phyloP scores from a whole-genome alignment of 768 basidiomycete genomes.

The Lactarius sp. region DNA sequence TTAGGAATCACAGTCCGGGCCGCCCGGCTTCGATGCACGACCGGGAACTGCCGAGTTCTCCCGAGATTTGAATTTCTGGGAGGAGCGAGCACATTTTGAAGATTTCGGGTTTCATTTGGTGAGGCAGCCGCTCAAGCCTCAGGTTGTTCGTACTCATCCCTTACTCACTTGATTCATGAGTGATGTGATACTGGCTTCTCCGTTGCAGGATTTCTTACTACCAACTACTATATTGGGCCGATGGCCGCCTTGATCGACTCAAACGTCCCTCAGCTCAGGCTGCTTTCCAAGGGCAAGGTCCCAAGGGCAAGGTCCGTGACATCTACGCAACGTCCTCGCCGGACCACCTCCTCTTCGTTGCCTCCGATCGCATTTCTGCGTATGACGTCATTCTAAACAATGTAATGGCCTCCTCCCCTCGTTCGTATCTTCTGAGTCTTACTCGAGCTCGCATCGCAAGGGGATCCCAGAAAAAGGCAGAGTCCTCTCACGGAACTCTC shows the following conservation, averaged over 20 bases:
- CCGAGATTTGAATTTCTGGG: too few relatives aligned
- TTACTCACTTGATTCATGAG: too few relatives aligned
- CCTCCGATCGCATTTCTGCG: slow-evolving; percentile 94
- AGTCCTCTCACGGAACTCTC: slow-evolving; percentile 86
- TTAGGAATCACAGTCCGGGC: too few relatives aligned
- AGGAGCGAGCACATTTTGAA: too few relatives aligned
- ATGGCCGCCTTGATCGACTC: slow-evolving; percentile 46
- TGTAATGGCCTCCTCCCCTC: slow-evolving; percentile 38
- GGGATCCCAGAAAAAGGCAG: slow-evolving; percentile 93
- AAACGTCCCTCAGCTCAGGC: slow-evolving; percentile 53
- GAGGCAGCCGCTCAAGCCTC: too few relatives aligned
- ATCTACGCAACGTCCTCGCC: slow-evolving; percentile 75
- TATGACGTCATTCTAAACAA: slow-evolving; percentile 95
- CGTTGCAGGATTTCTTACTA: neutral
- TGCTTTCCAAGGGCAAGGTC: slow-evolving; percentile 91
- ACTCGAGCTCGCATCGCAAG: slow-evolving; percentile 38
- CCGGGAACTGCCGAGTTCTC: too few relatives aligned
- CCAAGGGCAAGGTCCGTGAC: slow-evolving; percentile 93
- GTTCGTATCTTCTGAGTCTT: neutral
- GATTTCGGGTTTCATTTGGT: too few relatives aligned
- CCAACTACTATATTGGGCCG: neutral
- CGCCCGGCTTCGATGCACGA: too few relatives aligned
- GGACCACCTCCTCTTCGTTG: slow-evolving; percentile 82
- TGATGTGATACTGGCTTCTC: too few relatives aligned
- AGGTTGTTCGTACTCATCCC: too few relatives aligned